Conservation (phyloP, 768 basidiomycete species). For the Psilocybe cubensis region DNA sequence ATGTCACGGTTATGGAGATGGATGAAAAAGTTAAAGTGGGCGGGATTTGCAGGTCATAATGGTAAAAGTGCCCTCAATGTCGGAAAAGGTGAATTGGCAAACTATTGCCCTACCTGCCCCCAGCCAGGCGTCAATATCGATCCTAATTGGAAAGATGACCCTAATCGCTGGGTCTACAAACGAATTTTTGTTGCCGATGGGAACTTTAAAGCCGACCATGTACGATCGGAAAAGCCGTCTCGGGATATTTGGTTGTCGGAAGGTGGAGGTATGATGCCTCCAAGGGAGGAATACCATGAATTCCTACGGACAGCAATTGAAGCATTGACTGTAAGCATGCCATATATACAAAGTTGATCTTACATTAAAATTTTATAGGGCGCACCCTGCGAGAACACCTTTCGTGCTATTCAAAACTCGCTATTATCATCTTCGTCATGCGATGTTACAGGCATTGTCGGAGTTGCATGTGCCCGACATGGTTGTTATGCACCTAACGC, state of each 20-base stretch:
- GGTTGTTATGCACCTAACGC: slow-evolving; percentile 18
- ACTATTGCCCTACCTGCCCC: slow-evolving; percentile 27
- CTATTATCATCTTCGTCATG: slow-evolving; percentile 2
- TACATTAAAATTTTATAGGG: slow-evolving; percentile 6
- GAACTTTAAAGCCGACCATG: slow-evolving; percentile 23
- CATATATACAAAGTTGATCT: neutral
- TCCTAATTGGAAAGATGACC: slow-evolving; percentile 19
- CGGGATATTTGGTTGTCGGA: slow-evolving; percentile 19
- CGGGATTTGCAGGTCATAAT: too few species aligned
- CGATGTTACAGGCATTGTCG: slow-evolving; percentile 18
- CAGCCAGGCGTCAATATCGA: slow-evolving; percentile 28
- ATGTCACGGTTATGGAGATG: slow-evolving; percentile 12
- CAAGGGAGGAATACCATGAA: slow-evolving; percentile 1
- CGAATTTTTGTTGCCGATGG: slow-evolving; percentile 2
- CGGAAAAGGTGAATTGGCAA: slow-evolving; percentile 3
- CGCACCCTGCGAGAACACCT: slow-evolving; percentile 19
- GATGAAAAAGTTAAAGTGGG: too few species aligned
- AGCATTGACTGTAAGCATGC: slow-evolving; percentile 7
- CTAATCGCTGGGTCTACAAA: neutral
- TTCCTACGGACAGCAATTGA: slow-evolving; percentile 14
- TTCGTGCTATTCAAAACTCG: slow-evolving; percentile 13
- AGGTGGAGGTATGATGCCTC: slow-evolving; percentile 19
- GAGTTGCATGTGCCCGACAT: slow-evolving; percentile 19
- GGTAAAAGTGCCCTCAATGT: neutral
- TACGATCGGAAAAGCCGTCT: neutral